Base-by-base conservation (phyloP, 208 protist species). In the Leishmania mexicana region DNA sequence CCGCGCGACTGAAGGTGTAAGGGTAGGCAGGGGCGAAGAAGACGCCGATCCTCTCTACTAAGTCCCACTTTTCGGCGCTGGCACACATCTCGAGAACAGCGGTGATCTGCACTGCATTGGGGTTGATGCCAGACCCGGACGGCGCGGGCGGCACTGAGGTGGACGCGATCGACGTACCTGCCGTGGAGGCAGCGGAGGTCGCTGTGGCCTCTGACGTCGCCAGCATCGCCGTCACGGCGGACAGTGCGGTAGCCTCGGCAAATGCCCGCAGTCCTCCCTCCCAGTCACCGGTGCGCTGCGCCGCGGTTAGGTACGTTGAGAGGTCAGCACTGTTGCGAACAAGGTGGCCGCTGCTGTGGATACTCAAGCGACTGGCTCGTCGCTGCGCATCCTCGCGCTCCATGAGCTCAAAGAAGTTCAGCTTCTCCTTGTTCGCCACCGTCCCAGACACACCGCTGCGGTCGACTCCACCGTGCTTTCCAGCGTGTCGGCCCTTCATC, bases 241-340 rank as follows among this genome's bases (percentile, higher is more conserved):
- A 76, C 64, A 89, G 40, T 24, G 80, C 83, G 8, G 83, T 96
- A 4, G 85, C 79, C 42, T 87, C 75, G 28, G 81, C 68, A 84
- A 97, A 97, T 31, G 81, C 86, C 28, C 38, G 54, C 57, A 96
- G 76, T n/a, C 87, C 93, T 40, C 94, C 93, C 78, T 95, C 88
- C 93, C 93, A 97, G 38, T 87, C 87, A 21, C 83, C 83, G 78
- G 93, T 95, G 10, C 86, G 87, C 74, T 81, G 81, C 2, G 92
- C 88, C 11, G 86, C 81, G 0, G 85, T 78, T 31, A 97, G 83
- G 81, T 90, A 91, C n/a, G 89, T 83, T 53, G 90, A 86, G 24
- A 97, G 86, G 78, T 97, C 93, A 45, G 85, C 76, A 81, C 90
- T 92, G 83, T 96, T 97, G 38, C 84, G 83, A 57, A 95, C 83